Conservation (phyloP, 2,329 filamentous ascomycete species). For the Purpureocillium takamizusanense region DNA sequence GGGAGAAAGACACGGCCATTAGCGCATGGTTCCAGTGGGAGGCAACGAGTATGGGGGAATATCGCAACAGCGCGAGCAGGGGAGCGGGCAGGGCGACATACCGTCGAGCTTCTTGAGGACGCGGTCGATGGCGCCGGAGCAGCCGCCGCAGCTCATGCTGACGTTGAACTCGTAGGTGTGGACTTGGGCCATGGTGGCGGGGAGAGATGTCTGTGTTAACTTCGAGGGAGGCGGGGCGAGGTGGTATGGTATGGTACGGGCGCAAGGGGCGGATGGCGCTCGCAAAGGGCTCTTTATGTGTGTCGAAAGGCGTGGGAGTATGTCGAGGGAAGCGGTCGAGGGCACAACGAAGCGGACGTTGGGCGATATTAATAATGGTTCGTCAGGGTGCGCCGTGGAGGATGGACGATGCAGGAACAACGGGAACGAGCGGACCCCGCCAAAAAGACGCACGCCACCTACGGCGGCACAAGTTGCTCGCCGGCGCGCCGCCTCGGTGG, state of each 20-base stretch:
- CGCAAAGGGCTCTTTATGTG: not conserved
- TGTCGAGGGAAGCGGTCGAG: not conserved
- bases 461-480: not conserved
- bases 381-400: not conserved
- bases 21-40: too few relatives aligned
- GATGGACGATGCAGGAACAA: not conserved
- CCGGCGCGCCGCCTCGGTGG: too few relatives aligned
- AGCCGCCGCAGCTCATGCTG: slow-evolving; percentile 90
- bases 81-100: slow-evolving; percentile 30
- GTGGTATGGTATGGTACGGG: too few relatives aligned
- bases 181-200: slow-evolving; percentile 52
- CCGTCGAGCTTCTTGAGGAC: slow-evolving; percentile 89
- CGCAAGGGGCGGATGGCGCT: too few relatives aligned
- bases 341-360: not conserved
- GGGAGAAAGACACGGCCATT: too few relatives aligned
- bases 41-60: too few relatives aligned
- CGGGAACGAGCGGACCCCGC: not conserved
- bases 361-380: not conserved
- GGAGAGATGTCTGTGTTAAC: not conserved
- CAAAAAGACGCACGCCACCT: slow-evolving; percentile 4
- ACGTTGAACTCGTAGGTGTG: slow-evolving; percentile 96
- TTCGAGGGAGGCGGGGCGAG: not conserved
- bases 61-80: not conserved
- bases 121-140: slow-evolving; percentile 86
- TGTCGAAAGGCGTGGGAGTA: slow-evolving; percentile 3